Evolutionary conservation across 2,329 filamentous ascomycete species (phyloP), one percentile per base, ranked within the genome.

Genomic region (Byssothecium circinans): DNA sequence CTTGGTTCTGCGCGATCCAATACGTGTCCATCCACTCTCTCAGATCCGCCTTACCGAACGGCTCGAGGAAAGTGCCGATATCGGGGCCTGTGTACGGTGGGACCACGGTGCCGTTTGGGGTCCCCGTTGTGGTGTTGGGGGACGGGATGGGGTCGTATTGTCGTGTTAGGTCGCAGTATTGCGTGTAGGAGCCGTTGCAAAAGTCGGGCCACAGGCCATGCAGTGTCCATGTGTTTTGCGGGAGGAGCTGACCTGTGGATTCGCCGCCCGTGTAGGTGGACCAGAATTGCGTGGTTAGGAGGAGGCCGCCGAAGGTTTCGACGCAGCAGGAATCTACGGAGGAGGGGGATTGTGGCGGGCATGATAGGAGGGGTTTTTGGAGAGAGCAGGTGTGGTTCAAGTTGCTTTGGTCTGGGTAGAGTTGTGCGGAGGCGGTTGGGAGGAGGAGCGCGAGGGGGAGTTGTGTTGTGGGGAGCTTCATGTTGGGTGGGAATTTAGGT

Each of bases 211-310:
- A 84, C 1, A 83, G 68, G 14, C 83, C 82, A 57, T 85, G 82
- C 10, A 86, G 72, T 0, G 78, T 81, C 80, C 81, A 87, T 2
- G 75, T 72, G 35, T 82, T 68, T 36, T 71, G 64, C 1, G 84
- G 84, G 7, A 85, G 74, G 18, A 82, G 61, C 61, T 87, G 83
- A 8, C 81, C 81, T 46, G 78, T 44, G 11, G 67, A 62, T 62
- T 86, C 83, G 25, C 77, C 73, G 2, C 83, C 83, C 0, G 84
- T 86, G 61, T 83, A 83, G 0, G 81, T 82, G 56, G 78, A 73
- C 84, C 84, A 87, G 66, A 82, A 84, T 54, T 86, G 83, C 0
- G 84, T 87, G 46, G 73, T 73, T 2, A 87, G 72, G 57, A 86
- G 61, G 4, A 87, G 74, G 3, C 84, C 84, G 22, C 84, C 84